Base-by-base conservation (phyloP, 2,329 filamentous ascomycete genomes). In the Aurifilum marmelostoma region DNA sequence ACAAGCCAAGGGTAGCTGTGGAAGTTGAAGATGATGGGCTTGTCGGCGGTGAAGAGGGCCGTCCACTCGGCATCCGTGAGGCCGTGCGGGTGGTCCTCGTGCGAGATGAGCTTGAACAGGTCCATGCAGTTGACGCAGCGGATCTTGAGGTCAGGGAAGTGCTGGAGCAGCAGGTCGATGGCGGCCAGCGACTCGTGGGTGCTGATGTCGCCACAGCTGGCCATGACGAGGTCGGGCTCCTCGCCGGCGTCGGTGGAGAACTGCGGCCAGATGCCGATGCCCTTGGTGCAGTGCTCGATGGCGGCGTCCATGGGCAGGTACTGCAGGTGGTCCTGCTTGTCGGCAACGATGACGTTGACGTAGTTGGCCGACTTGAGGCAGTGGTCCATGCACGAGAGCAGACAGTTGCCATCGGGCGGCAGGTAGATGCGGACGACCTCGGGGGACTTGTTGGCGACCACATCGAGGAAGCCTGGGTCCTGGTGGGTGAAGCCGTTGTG, bases 401-500 rank as follows among this genome's bases (percentile, higher is more conserved):
- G 83, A 74, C 89, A 92, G 81, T 94, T 94, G 71, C 90, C 92
- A 75, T 94, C 92, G 0, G 92, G 91, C 29, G 92, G 92, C 4
- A 94, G 86, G 77, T 94, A 94, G 75, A 94, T 93, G 67, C 92
- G 89, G 21, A 93, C 91, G 5, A 94, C 90, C 73, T 93, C 90
- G 9, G 92, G 91, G 72, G 87, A 91, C 82, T 94, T 94, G 82
- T 94, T 94, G 73, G 88, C 89, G 2, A 94, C 87, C 0, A 94
- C 89, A 72, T 93, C 91, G 16, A 94, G 85, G 84, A 94, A 94
- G 52, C 91, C 91, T 0, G 91, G 92, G 72, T 93, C 91, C 77
- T 94, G 91, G 76, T 94, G 91, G 0, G 91, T 93, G 80, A 94
- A 94, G 47, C 92, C 92, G 75, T 94, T 94, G 83, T 94, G 92